These are phyloP conservation scores for Polyplosphaeria fusca DNA, from an alignment of 495 filamentous ascomycete genomes.

Conservation along the genomic window DNA sequence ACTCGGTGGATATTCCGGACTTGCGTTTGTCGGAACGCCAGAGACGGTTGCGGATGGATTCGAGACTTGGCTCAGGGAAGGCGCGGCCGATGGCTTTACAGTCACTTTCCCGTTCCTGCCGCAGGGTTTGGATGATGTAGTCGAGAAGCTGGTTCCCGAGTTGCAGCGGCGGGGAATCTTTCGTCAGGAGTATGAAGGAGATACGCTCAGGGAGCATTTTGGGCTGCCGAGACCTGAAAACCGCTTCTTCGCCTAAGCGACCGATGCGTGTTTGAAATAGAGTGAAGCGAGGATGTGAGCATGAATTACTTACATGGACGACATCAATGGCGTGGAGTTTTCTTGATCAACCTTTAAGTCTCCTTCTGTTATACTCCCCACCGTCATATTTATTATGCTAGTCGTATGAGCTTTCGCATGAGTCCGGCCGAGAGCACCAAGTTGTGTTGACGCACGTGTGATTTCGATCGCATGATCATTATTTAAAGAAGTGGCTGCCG, in stretches of 20 bases:
- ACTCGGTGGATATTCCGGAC: slow-evolving; percentile 50
- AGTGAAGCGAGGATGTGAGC: too few species aligned
- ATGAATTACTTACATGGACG: too few species aligned
- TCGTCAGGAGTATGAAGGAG: slow-evolving; percentile 42
- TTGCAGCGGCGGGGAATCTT: slow-evolving; percentile 52
- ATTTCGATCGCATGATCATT: too few species aligned
- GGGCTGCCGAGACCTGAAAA: slow-evolving; percentile 52
- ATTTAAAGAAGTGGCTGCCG: too few species aligned
- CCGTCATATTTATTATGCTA: too few species aligned
- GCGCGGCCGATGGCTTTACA: slow-evolving; percentile 43
- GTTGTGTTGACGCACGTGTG: too few species aligned
- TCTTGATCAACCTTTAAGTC: too few species aligned
- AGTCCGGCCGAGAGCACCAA: too few species aligned
- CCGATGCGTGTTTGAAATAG: too few species aligned
- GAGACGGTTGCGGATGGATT: slow-evolving; percentile 50
- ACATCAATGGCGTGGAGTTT: too few species aligned
- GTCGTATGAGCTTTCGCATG: too few species aligned
- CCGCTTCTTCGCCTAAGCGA: slow-evolving; percentile 41
- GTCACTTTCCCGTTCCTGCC: slow-evolving; percentile 51
- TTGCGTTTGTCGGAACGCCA: slow-evolving; percentile 53
- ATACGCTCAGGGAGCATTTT: slow-evolving; percentile 49
- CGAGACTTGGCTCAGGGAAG: slow-evolving; percentile 49
- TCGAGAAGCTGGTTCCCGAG: slow-evolving; percentile 49
- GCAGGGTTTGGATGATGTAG: slow-evolving; percentile 52
- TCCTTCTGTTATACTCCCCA: too few species aligned